These are phyloP conservation scores for Coemansia aciculifera DNA, from an alignment of 192 early-diverging fungal genomes.

Conservation along the genomic window DNA sequence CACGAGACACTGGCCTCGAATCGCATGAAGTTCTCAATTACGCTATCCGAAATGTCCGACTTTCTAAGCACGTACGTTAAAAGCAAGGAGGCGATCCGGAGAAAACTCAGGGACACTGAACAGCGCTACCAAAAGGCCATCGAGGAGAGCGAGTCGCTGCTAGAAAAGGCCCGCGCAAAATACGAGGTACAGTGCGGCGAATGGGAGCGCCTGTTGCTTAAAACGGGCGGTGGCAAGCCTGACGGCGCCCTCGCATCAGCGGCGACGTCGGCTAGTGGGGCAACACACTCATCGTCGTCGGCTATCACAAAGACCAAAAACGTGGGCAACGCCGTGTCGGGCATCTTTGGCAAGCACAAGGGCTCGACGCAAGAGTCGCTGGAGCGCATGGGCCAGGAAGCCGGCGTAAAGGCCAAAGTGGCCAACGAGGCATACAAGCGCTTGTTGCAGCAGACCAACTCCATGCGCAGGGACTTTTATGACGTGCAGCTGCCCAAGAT, in stretches of 20 bases:
- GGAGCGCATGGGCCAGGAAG: slow-evolving; percentile 82
- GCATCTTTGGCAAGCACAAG: slow-evolving; percentile 56
- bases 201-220: slow-evolving; percentile 78
- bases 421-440: slow-evolving; percentile 83
- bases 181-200: slow-evolving; percentile 81
- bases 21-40: slow-evolving; percentile 71
- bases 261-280: not conserved
- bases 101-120: slow-evolving; percentile 79
- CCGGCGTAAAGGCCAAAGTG: slow-evolving; percentile 74
- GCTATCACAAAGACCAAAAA: slow-evolving; percentile 40
- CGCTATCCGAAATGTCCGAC: slow-evolving; percentile 75
- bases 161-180: slow-evolving; percentile 84
- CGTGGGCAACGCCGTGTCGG: slow-evolving; percentile 43
- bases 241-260: slow-evolving; percentile 7
- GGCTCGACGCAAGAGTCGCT: slow-evolving; percentile 59
- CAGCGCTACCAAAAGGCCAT: slow-evolving; percentile 72
- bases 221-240: slow-evolving; percentile 14
- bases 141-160: slow-evolving; percentile 69
- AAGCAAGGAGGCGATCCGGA: slow-evolving; percentile 45
- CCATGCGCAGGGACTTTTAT: slow-evolving; percentile 74
- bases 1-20: slow-evolving; percentile 84
- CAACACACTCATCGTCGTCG: not conserved
- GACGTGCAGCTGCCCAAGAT: slow-evolving; percentile 79
- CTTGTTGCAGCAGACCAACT: slow-evolving; percentile 76
- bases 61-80: slow-evolving; percentile 63